Percentiles rank a stretch among this genome's conserved stretches.
Evolutionary conservation across 2,329 filamentous ascomycete species (phyloP).

Genomic region (Didymella glomerata): DNA sequence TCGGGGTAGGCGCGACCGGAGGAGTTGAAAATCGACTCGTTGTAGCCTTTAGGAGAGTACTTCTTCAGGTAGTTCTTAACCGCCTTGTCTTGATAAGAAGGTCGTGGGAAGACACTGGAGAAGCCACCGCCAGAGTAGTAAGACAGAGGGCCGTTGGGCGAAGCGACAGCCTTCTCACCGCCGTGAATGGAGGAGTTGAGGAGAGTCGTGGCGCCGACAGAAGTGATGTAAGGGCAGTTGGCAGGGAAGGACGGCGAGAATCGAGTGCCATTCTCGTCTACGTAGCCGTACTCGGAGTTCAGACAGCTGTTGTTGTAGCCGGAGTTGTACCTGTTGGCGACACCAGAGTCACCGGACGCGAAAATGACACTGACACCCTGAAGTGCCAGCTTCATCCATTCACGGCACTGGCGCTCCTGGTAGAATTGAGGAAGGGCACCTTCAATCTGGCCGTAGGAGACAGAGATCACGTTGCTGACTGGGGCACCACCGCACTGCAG

Average conservation of each 20-base stretch:
- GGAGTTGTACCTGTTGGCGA: constrained; percentile 26
- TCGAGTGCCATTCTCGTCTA: constrained; percentile 15
- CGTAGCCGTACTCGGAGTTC: constrained; percentile 23
- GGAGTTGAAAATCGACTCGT: constrained; percentile 23
- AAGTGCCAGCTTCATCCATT: constrained; percentile 56
- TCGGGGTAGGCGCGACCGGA: constrained; percentile 67
- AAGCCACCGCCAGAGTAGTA: constrained; percentile 54
- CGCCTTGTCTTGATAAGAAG: constrained; percentile 54
- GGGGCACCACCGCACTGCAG: constrained; percentile 54
- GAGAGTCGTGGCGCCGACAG: constrained; percentile 64
- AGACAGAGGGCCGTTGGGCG: constrained; percentile 11
- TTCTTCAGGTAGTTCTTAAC: constrained; percentile 24
- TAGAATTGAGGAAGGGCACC: constrained; percentile 60
- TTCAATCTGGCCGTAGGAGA: constrained; percentile 64
- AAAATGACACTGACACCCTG: constrained; percentile 58
- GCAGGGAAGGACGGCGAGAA: constrained; percentile 69
- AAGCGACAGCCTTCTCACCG: constrained; percentile 55
- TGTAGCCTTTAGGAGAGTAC: constrained; percentile 15
- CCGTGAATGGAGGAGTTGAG: constrained; percentile 44
- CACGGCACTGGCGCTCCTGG: constrained; percentile 58
- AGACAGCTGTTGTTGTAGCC: constrained; percentile 29
- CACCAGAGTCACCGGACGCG: constrained; percentile 56
- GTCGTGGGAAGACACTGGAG: constrained; percentile 56
- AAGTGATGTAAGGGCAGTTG: constrained; percentile 68
- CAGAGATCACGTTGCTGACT: constrained; percentile 60